Evolutionary conservation across 345 rosid species (phyloP).

Genomic region (Moricandia arvensis): DNA sequence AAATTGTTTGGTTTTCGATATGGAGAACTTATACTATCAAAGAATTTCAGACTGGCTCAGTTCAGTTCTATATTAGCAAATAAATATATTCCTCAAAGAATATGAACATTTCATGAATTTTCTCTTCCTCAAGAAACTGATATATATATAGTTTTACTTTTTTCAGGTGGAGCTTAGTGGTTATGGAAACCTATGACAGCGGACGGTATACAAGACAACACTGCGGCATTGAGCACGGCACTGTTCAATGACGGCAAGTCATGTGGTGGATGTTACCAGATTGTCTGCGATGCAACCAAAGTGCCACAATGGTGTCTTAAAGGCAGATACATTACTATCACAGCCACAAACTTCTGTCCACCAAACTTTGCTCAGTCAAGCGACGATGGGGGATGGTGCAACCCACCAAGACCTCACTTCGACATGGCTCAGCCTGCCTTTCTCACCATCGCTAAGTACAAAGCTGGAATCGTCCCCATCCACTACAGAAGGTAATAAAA

Average conservation of each 20-base stretch:
- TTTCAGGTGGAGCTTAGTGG: slow-evolving; percentile 83
- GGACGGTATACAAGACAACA: slow-evolving; percentile 64
- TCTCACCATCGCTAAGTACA: slow-evolving; percentile 62
- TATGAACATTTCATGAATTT: too few species aligned
- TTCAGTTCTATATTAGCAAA: too few species aligned
- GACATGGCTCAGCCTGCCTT: slow-evolving; percentile 83
- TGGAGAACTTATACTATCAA: too few species aligned
- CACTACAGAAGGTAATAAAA: slow-evolving; percentile 50
- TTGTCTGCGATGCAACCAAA: slow-evolving; percentile 49
- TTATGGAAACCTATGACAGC: slow-evolving; percentile 64
- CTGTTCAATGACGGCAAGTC: slow-evolving; percentile 60
- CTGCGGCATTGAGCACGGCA: slow-evolving; percentile 70
- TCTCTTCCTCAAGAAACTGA: too few species aligned
- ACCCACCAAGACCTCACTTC: slow-evolving; percentile 70
- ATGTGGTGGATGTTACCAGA: slow-evolving; percentile 71
- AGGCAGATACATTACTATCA: slow-evolving; percentile 59
- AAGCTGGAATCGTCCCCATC: slow-evolving; percentile 73
- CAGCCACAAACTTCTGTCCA: slow-evolving; percentile 82
- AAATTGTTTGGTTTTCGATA: too few species aligned
- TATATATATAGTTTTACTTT: too few species aligned
- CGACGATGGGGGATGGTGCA: slow-evolving; percentile 84
- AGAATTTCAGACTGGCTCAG: too few species aligned
- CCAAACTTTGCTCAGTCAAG: slow-evolving; percentile 61
- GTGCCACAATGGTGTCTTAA: slow-evolving; percentile 65
- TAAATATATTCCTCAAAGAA: too few species aligned